Evolutionary conservation across 73 alveolate species (phyloP), one percentile per base, ranked within the genome.

Genomic region (Tetrahymena borealis): DNA sequence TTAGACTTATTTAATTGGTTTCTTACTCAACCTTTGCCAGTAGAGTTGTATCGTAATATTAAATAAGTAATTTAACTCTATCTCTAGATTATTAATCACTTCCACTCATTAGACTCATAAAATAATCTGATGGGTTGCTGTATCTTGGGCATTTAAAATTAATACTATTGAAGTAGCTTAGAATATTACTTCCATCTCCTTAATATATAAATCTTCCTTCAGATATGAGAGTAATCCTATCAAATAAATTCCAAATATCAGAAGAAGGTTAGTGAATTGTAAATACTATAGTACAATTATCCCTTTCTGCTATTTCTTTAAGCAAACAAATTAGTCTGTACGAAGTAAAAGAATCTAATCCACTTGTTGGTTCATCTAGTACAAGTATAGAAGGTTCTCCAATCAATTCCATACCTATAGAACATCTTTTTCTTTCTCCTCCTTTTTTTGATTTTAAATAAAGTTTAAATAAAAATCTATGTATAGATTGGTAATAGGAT

Each of bases 241-340:
- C 98, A 92, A 96, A 92, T 78, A 94, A 41, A 33, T 95, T 91
- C 20, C 92, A 60, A 3, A 96, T 94, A 90, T 94, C 96, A 9
- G 97, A 90, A 35, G 95, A 78, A 10, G 98, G 98, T 90, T 96
- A 97, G 92, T 96, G 98, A 32, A 96, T 94, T 13, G 98, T 96
- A 78, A 92, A 38, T 39, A 96, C 78, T 37, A 96, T 95, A n/a
- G 98, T 96, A 60, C 94, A 91, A 38, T 95, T 94, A 32, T n/a
- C 60, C 8, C 37, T 77, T 91, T 96, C 31, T 39, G 78, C 38
- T 37, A 91, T 78, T 60, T 91, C 39, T 91, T 78, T n/a, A 37
- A 93, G 79, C 28, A 43, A 43, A 18, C 79, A 43, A 16, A 43
- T 43, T 16, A 43, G 28, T 43, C 36, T 43, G 33, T 13, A 43